Evolutionary conservation across 305 asterid species (phyloP), one percentile per base, ranked within the genome.

Genomic region (Stenogyne calaminthoides): DNA sequence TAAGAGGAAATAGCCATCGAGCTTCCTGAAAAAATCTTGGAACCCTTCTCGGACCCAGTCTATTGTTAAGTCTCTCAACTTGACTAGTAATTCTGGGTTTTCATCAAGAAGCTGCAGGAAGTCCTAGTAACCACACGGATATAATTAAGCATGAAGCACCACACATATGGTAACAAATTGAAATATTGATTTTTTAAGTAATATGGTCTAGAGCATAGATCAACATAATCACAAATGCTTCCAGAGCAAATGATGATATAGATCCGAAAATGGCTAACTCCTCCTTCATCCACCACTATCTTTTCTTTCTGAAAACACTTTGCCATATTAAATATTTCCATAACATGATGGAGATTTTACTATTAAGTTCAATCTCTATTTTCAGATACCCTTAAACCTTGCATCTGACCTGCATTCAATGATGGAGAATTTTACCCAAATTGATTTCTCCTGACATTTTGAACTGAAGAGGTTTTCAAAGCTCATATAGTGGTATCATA

Each of bases 1-100:
- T 78, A 85, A 56, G 83, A 82, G 85, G 83, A 94, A 94, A 73
- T 86, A 82, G 59, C 75, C 81, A 69, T 86, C 77, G 70, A 94
- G 97, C 78, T 85, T 88, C 77, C 76, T 70, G 84, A 94, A 91
- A 84, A 94, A 91, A 81, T 87, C 85, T 83, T 87, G 99, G 87
- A 91, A 90, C 63, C 97, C 99, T 86, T 91, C 94, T 81, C 84
- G 97, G 73, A 94, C 91, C 96, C 97, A 88, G 79, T 83, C 88
- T 64, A 86, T 62, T 51, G 82, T 86, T 51, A 70, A 79, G 69
- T 84, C 93, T 86, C 91, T 86, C 93, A 94, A 81, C 80, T 85
- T 87, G 70, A 87, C 60, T 60, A 90, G 80, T 69, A 88, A 77
- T 73, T 84, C 91, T 69, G 86, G 67, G 77, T 87, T 83, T 80